Evolutionary conservation across 768 basidiomycete species (phyloP).

Genomic region (Leccinum incarnatum): DNA sequence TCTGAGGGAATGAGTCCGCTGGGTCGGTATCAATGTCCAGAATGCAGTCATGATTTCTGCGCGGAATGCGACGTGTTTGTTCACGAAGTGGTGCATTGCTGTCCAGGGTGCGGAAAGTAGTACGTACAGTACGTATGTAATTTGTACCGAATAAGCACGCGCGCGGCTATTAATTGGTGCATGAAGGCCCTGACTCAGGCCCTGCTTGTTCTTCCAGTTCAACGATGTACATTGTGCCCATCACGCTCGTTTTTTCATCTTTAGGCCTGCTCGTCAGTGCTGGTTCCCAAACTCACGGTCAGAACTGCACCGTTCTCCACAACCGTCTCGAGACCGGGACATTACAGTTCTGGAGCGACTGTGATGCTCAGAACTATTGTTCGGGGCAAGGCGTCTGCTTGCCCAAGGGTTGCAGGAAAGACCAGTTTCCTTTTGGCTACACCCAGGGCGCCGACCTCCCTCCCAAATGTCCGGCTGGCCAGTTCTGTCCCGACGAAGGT

Average conservation of each 20-base stretch:
- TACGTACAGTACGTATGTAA: slow-evolving; percentile 4
- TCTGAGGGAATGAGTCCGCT: slow-evolving; percentile 76
- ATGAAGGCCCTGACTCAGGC: neutral
- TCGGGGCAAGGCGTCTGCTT: slow-evolving; percentile 52
- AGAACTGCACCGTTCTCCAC: slow-evolving; percentile 50
- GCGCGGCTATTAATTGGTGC: neutral
- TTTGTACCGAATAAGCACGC: slow-evolving; percentile 11
- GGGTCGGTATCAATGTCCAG: slow-evolving; percentile 86
- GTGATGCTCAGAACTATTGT: slow-evolving; percentile 70
- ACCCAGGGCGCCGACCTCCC: slow-evolving; percentile 46
- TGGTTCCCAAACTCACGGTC: slow-evolving; percentile 44
- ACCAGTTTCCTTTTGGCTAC: slow-evolving; percentile 78
- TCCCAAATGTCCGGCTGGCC: slow-evolving; percentile 52
- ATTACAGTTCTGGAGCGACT: slow-evolving; percentile 79
- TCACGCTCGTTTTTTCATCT: slow-evolving; percentile 56
- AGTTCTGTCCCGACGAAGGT: slow-evolving; percentile 86
- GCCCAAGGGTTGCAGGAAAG: slow-evolving; percentile 66
- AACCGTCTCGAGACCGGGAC: slow-evolving; percentile 73
- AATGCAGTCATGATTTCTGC: slow-evolving; percentile 87
- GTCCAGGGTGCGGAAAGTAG: slow-evolving; percentile 78
- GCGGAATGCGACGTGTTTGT: slow-evolving; percentile 95
- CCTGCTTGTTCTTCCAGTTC: neutral
- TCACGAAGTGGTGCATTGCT: slow-evolving; percentile 93
- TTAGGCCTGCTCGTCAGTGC: slow-evolving; percentile 40
- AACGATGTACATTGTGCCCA: slow-evolving; percentile 14